A percentile compares a stretch with the other conserved stretches of the same genome.
Conservation (phyloP, 441 rosid species). For the Kokia cookei region DNA sequence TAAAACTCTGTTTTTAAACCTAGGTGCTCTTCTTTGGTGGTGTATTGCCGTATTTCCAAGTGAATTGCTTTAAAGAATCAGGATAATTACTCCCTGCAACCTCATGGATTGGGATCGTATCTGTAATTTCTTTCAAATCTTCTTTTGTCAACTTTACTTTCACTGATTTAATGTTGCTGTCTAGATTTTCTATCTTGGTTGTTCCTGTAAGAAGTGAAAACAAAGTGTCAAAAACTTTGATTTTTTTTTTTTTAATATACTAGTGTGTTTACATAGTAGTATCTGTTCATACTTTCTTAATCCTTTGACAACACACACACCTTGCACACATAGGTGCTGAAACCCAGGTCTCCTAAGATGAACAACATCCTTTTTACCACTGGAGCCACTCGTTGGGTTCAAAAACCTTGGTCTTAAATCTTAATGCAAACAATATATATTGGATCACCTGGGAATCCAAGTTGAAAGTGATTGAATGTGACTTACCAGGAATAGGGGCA, state of each 20-base stretch:
- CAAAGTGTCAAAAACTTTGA: not conserved
- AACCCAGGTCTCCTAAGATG: too few relatives aligned
- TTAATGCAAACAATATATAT: not conserved
- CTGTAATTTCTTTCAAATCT: conserved; percentile 24
- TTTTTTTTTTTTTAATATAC: too few relatives aligned
- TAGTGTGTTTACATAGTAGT: too few relatives aligned
- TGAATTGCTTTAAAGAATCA: not conserved
- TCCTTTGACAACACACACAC: too few relatives aligned
- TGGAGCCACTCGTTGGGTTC: not conserved
- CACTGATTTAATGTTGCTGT: conserved; percentile 26
- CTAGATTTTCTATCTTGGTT: conserved; percentile 25
- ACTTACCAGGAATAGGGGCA: conserved; percentile 30
- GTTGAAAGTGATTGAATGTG: not conserved
- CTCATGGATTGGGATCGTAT: conserved; percentile 11
- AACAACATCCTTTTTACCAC: too few relatives aligned
- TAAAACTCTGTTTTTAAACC: too few relatives aligned
- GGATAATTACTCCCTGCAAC: not conserved
- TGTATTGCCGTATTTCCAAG: not conserved
- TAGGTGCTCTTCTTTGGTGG: not conserved
- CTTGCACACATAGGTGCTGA: too few relatives aligned
- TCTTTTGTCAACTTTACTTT: conserved; percentile 21
- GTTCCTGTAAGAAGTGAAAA: conserved; percentile 14
- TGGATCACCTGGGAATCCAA: not conserved
- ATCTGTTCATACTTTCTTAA: too few relatives aligned
- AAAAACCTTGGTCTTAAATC: not conserved